Evolutionary conservation across 306 rosid species (phyloP), one percentile per base, ranked within the genome.

Genomic region (Oxytropis ochrocephala): DNA sequence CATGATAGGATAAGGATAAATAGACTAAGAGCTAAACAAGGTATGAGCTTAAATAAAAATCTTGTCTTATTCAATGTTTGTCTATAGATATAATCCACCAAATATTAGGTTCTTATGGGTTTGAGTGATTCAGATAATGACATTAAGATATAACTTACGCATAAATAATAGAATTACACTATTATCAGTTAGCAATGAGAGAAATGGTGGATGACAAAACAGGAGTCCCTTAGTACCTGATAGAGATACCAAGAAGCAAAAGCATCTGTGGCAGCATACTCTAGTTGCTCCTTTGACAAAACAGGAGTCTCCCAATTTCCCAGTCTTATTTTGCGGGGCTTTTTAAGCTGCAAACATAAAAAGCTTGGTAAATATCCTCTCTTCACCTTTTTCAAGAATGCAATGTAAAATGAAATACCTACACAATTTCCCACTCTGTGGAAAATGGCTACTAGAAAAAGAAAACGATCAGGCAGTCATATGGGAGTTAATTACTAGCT

Each of bases 191-290:
- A n/a, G n/a, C n/a, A 21, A 10, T 19, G 57, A 4, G 10, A 11
- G 39, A 29, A 55, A 7, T 41, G 47, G 47, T 2, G 13, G 11
- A 5, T 41, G 47, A 0, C n/a, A 41, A 1, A 0, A n/a, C n/a
- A 58, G 41, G 33, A 41, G 44, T 12, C 51, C 6, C 29, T 0
- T 64, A 35, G 36, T 65, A 94, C 98, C 96, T 90, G 81, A 60
- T 86, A 81, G 17, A 94, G 87, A 85, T 70, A 76, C 99, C 96
- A 87, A 69, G 97, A 90, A 67, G 86, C 86, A 72, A 80, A 90
- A 58, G 96, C 97, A 79, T 94, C 98, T 0, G 88, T 91, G 44
- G 98, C 97, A 49, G 97, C 98, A 82, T 94, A 94, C 29, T 82
- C 75, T 76, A 88, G 74, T 80, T 94, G 97, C 47, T 64, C 80